Percentiles rank a stretch among this genome's conserved stretches.
These are phyloP conservation scores for Suillus variegatus DNA, from an alignment of 768 basidiomycete species.

Conservation along the genomic window DNA sequence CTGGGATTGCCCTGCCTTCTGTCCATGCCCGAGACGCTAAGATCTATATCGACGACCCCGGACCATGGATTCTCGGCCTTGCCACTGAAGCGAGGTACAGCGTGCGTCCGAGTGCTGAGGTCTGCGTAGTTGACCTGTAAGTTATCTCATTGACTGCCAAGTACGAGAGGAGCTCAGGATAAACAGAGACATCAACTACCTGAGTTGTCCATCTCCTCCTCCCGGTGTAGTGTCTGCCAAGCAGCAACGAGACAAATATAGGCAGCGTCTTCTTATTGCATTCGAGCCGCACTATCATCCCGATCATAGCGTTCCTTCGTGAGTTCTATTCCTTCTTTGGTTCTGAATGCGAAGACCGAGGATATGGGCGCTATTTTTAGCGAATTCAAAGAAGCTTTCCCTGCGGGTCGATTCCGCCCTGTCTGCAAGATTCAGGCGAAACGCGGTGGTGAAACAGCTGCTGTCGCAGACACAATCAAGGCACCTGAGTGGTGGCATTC, in stretches of 20 bases:
- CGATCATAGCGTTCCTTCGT: conserved; percentile 83
- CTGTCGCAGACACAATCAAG: conserved; percentile 88
- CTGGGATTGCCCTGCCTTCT: conserved; percentile 78
- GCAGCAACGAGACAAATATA: conserved; percentile 79
- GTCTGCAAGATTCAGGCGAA: conserved; percentile 91
- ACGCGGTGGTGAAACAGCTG: conserved; percentile 73
- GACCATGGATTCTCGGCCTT: conserved; percentile 94
- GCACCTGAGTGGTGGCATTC: conserved; percentile 95
- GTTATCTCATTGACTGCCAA: conserved; percentile 25
- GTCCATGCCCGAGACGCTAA: conserved; percentile 90
- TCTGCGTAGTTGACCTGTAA: conserved; percentile 86
- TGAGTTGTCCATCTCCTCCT: conserved; percentile 84
- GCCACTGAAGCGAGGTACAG: conserved; percentile 84
- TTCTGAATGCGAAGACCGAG: conserved; percentile 5
- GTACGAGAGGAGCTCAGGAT: conserved; percentile 8
- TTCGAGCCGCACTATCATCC: conserved; percentile 89
- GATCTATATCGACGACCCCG: conserved; percentile 94
- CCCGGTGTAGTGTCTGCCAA: conserved; percentile 72
- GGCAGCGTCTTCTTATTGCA: conserved; percentile 69
- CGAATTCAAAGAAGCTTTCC: conserved; percentile 95
- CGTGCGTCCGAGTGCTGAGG: conserved; percentile 72
- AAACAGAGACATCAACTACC: conserved; percentile 73
- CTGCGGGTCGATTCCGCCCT: conserved; percentile 87
- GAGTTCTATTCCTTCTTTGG: conserved; percentile 10
- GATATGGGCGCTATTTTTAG: conserved; percentile 38